These are phyloP conservation scores for Solanum gracilifrons DNA, from an alignment of 257 asterid genomes.

Conservation along the genomic window DNA sequence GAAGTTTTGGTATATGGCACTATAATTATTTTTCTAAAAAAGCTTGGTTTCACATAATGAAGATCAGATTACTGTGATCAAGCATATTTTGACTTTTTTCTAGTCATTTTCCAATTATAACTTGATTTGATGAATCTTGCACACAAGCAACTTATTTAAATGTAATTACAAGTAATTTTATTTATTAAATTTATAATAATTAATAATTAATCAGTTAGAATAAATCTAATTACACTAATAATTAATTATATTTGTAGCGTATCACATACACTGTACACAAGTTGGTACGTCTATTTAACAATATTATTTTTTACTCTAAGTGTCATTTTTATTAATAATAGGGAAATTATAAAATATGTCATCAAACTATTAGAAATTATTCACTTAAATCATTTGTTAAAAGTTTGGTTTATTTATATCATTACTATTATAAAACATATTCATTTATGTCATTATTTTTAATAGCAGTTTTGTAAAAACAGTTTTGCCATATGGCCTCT, in stretches of 20 bases:
- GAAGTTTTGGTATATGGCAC: neutral
- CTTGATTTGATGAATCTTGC: neutral
- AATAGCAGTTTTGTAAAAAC: too few species aligned
- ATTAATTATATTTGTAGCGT: too few species aligned
- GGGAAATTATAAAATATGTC: neutral
- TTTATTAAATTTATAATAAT: too few species aligned
- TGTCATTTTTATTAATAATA: too few species aligned
- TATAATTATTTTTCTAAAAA: too few species aligned
- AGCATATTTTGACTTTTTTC: neutral
- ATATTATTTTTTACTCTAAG: neutral
- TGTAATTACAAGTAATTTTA: neutral
- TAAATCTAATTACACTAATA: neutral
- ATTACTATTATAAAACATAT: neutral
- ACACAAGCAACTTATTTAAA: neutral
- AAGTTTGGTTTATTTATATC: too few species aligned
- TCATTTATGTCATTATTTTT: neutral
- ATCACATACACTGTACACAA: neutral
- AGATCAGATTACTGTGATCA: neutral
- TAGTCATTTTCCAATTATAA: neutral
- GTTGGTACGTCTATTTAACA: neutral
- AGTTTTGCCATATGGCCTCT: neutral
- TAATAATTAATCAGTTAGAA: too few species aligned
- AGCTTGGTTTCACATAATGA: neutral
- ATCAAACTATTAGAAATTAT: neutral
- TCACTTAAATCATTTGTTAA: neutral